A percentile compares a stretch with the other conserved stretches of the same genome.
These are phyloP conservation scores for Monosporascus sp. DNA, from an alignment of 2,329 filamentous ascomycete species.

Conservation along the genomic window DNA sequence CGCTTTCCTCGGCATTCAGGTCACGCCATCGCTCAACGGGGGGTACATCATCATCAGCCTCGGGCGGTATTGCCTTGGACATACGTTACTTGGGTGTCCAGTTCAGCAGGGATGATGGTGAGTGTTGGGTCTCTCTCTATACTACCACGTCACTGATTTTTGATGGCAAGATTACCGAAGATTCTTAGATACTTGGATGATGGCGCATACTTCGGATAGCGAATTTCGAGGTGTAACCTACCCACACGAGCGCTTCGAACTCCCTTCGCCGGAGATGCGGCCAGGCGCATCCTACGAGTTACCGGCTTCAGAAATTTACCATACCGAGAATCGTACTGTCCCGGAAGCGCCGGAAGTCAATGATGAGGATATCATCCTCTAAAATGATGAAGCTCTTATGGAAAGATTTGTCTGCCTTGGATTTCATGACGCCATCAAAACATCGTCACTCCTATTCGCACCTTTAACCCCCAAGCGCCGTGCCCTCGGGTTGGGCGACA, in stretches of 20 bases:
- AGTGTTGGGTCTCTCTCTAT: conserved; percentile 5
- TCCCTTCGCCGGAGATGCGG: conserved; percentile 41
- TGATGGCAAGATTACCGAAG: conserved; percentile 35
- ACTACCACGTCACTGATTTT: too few relatives aligned
- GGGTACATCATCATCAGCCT: conserved; percentile 11
- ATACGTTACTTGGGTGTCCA: conserved; percentile 45
- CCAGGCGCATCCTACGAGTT: conserved; percentile 21
- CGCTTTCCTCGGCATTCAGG: conserved; percentile 5
- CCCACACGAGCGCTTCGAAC: conserved; percentile 39
- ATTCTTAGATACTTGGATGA: conserved; percentile 41
- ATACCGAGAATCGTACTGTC: conserved; percentile 1
- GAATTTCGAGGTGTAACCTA: conserved; percentile 41
- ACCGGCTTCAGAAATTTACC: conserved; percentile 5
- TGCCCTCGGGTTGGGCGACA: too few relatives aligned
- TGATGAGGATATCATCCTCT: not conserved
- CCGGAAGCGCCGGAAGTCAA: conserved; percentile 5
- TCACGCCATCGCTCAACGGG: conserved; percentile 1
- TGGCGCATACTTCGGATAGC: conserved; percentile 40
- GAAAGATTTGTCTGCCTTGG: too few relatives aligned
- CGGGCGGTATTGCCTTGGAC: conserved; percentile 25
- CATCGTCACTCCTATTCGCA: too few relatives aligned
- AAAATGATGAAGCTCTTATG: not conserved
- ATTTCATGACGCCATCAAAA: too few relatives aligned
- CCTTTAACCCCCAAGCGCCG: too few relatives aligned
- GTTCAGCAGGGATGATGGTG: conserved; percentile 43